Percentiles rank a stretch among this genome's conserved stretches.
Conservation (phyloP, 2,329 filamentous ascomycete genomes). For the Claviceps maximensis region DNA sequence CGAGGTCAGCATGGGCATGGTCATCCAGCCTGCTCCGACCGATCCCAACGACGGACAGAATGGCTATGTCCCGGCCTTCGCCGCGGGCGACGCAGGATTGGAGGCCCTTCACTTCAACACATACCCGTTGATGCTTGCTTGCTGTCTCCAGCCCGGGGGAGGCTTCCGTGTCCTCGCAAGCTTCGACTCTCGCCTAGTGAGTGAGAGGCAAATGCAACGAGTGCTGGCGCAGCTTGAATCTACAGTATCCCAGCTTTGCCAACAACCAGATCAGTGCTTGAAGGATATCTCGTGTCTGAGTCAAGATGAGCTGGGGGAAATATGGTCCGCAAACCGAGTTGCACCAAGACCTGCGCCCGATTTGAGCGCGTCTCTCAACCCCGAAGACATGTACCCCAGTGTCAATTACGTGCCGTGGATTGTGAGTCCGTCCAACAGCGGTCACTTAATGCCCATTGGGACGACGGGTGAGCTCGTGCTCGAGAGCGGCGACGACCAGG, state of each 20-base stretch:
- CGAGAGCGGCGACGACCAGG: conserved; percentile 17
- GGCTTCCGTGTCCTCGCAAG: neutral
- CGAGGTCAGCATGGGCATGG: conserved; percentile 9
- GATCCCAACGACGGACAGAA: neutral
- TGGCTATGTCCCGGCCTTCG: neutral
- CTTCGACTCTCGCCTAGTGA: conserved; percentile 1
- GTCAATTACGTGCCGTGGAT: conserved; percentile 16
- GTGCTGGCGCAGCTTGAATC: conserved; percentile 29
- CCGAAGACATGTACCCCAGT: conserved; percentile 12
- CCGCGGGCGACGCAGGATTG: neutral
- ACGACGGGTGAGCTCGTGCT: conserved; percentile 24
- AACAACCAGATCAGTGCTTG: conserved; percentile 17
- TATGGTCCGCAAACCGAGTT: conserved; percentile 18
- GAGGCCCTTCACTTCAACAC: conserved; percentile 3
- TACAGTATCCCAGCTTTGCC: conserved; percentile 35
- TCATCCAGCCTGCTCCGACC: neutral
- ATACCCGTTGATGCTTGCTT: neutral
- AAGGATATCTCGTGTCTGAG: conserved; percentile 22
- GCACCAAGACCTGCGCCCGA: conserved; percentile 8
- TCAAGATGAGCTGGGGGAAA: conserved; percentile 22
- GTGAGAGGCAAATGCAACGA: neutral
- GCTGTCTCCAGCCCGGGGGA: neutral
- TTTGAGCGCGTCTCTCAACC: conserved; percentile 9
- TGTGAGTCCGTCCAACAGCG: conserved; percentile 13
- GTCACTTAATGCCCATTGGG: conserved; percentile 18